These are phyloP conservation scores for Aciculoconidium aculeatum DNA, from an alignment of 805 yeast genomes.

Conservation along the genomic window DNA sequence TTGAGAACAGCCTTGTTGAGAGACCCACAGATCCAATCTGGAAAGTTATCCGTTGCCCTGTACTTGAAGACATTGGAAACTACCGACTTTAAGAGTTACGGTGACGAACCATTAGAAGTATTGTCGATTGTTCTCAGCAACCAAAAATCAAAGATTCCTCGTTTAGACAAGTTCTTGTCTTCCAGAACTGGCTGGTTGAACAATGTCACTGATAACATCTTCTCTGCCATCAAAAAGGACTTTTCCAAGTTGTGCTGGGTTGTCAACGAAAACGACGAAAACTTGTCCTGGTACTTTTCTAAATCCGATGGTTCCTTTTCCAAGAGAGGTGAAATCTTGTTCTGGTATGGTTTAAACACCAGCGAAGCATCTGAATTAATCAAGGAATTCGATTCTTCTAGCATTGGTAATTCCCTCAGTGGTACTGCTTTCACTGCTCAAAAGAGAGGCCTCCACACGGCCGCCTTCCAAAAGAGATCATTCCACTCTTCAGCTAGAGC, in stretches of 20 bases:
- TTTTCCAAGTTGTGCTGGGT: conserved; percentile 77
- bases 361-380: conserved; percentile 59
- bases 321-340: conserved; percentile 80
- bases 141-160: conserved; percentile 49
- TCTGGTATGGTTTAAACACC: conserved; percentile 89
- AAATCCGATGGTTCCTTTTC: conserved; percentile 93
- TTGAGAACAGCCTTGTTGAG: conserved; percentile 71
- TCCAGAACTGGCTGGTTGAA: conserved; percentile 94
- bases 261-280: conserved; percentile 84
- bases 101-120: conserved; percentile 95
- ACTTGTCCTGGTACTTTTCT: conserved; percentile 85
- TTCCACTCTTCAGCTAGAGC: conserved; percentile 5
- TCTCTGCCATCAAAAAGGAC: conserved; percentile 74
- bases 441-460: conserved; percentile 48
- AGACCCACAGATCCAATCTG: conserved; percentile 69
- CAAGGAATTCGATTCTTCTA: conserved; percentile 37
- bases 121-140: conserved; percentile 71
- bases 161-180: conserved; percentile 79
- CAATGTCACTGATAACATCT: conserved; percentile 92
- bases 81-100: conserved; percentile 65
- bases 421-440: conserved; percentile 34
- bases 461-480: conserved; percentile 5
- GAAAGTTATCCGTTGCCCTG: conserved; percentile 69
- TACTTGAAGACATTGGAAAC: conserved; percentile 70
- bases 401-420: conserved; percentile 30